Base-by-base conservation (phyloP, 495 filamentous ascomycete genomes). In the Darksidea phi region DNA sequence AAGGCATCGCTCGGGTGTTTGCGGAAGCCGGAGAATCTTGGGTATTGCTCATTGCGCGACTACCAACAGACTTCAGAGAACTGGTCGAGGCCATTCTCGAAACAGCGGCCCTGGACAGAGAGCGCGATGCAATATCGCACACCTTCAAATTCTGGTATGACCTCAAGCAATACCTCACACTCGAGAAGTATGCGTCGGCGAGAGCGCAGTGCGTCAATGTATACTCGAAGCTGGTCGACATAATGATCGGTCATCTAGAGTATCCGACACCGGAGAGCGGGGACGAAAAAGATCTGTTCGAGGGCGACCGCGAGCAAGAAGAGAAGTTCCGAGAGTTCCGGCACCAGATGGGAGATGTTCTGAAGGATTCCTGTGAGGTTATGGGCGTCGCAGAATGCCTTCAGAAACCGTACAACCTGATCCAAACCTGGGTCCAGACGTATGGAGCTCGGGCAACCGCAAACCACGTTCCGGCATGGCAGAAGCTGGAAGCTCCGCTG, bases 91-190 rank as follows among this genome's bases (percentile, higher is more conserved):
- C 87, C 7, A 83, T 97, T 32, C 81, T 97, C 25, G 93, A 99
- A 74, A 96, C 91, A 72, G 89, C 87, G 61, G 87, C 87, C 21
- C 79, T 85, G 63, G 94, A 99, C 72, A 84, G 85, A 71, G 91
- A 97, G 50, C 80, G 88, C 55, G 94, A 97, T 51, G 91, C 89
- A 8, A 87, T 97, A 52, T 86, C 88, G 25, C 82, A 92, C 59
- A 99, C 94, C 0, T 97, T 97, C 73, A 83, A 85, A 51, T 97
- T 97, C 77, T 99, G 94, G 94, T 97, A 95, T 73, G 94, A 99
- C 72, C 77, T 99, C 54, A 99, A 99, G 77, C 91, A 96, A 75
- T 96, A 95, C 69, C 79, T 97, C 32, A 89, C 90, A 6, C 74
- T 97, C 34, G 92, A 96, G 6, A 86, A 85, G 59, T 97, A 96